Evolutionary conservation across 192 early-diverging fungal genomes (phyloP), one percentile per base, ranked within the genome.

Genomic region (Coemansia sp.): DNA sequence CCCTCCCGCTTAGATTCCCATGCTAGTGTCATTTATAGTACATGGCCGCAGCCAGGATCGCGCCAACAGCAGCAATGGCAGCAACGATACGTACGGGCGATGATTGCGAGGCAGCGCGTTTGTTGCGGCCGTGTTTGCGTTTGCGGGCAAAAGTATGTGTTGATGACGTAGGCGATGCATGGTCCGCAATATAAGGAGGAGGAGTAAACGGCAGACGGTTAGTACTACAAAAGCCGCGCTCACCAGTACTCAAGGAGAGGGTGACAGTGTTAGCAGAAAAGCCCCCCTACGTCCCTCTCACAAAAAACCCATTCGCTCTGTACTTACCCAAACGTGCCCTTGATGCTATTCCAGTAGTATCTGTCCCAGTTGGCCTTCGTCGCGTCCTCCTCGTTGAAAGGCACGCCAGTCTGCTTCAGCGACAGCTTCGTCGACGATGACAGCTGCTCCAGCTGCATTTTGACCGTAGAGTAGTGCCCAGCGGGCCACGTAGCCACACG

Each of bases 261-360:
- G 21, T 20, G 35, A 39, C 1, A 11, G n/a, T 2, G 28, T 35
- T 58, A 23, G 40, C 60, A 61, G 20, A 21, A 45, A 45, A n/a
- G 16, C 8, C 23, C 26, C 4, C 14, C 16, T 16, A 26, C 13
- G 34, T 31, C 31, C 31, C 63, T 24, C 34, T 28, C 24, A 45
- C 51, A 13, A 55, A 59, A 42, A 21, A 58, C 31, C 18, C 9
- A 51, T 43, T 7, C 21, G 20, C 31, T 31, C 20, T 65, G 55
- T 70, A 85, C 88, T 74, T 89, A 93, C 86, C 95, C 95, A 84
- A 95, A 97, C 20, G 90, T 86, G 58, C 85, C 84, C 73, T 96
- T 95, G 71, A 97, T 97, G 40, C 90, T 76, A 75, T 92, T 88
- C 93, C 93, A 96, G 85, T 95, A 97, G 81, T 94, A 97, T 59